Percentiles rank a stretch among this genome's conserved stretches.
Conservation (phyloP, 2,329 filamentous ascomycete species). For the Cordyceps cicadae region DNA sequence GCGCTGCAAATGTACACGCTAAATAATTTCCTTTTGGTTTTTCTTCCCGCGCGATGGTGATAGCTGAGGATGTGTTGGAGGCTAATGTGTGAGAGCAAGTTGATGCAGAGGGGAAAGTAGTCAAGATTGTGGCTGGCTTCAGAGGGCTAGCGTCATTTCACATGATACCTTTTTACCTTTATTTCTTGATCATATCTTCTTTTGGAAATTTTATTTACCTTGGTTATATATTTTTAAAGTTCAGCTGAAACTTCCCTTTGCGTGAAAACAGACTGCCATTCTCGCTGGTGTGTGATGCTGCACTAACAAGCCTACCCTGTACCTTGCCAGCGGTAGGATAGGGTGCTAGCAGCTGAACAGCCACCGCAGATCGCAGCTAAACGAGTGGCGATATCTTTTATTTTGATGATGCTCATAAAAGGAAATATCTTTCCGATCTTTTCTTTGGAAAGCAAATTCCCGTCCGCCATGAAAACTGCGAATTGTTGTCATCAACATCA, state of each 20-base stretch:
- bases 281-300: not conserved
- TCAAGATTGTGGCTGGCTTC: not conserved
- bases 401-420: not conserved
- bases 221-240: not conserved
- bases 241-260: not conserved
- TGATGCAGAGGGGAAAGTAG: not conserved
- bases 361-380: not conserved
- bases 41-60: not conserved
- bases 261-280: not conserved
- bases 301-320: not conserved
- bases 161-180: not conserved
- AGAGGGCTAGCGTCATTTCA: not conserved
- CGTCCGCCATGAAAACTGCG: too few relatives aligned
- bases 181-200: not conserved
- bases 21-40: not conserved
- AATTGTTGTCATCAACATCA: not conserved
- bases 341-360: not conserved
- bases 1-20: slow-evolving; percentile 14
- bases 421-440: too few relatives aligned
- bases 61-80: not conserved
- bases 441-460: too few relatives aligned
- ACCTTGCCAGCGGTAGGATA: not conserved
- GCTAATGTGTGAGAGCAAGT: not conserved
- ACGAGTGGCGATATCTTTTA: not conserved
- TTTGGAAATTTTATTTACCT: not conserved